phyloP scores from a whole-genome alignment of 805 yeast genomes.

The Nakazawaea ambrosiae region DNA sequence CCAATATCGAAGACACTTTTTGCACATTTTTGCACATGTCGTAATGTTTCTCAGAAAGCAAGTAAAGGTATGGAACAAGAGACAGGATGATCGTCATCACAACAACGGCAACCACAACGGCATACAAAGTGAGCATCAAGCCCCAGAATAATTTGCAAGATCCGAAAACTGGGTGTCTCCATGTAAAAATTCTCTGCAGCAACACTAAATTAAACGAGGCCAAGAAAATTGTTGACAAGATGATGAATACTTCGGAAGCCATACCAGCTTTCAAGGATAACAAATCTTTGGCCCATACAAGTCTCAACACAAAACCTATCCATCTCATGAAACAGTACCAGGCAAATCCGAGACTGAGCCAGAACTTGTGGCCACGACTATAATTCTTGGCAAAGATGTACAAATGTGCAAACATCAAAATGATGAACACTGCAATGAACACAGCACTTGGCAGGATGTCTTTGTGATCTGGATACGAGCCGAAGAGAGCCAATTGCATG shows the following conservation, averaged over 20 bases:
- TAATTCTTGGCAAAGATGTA: slow-evolving; percentile 40
- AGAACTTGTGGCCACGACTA: slow-evolving; percentile 54
- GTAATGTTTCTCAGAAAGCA: slow-evolving; percentile 36
- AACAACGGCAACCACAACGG: slow-evolving; percentile 48
- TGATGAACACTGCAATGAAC: slow-evolving; percentile 44
- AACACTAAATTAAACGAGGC: slow-evolving; percentile 55
- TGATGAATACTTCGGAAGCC: slow-evolving; percentile 46
- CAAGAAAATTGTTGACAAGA: slow-evolving; percentile 51
- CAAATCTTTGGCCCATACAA: slow-evolving; percentile 51
- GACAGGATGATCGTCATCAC: slow-evolving; percentile 66
- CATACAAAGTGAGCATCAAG: slow-evolving; percentile 42
- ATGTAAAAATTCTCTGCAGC: slow-evolving; percentile 68
- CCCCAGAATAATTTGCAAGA: slow-evolving; percentile 42
- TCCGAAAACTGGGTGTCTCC: slow-evolving; percentile 73
- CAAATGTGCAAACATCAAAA: slow-evolving; percentile 41
- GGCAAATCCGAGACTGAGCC: slow-evolving; percentile 44
- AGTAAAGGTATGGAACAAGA: slow-evolving; percentile 51
- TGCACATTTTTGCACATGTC: slow-evolving; percentile 47
- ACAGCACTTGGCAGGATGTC: slow-evolving; percentile 59
- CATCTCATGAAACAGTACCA: slow-evolving; percentile 46
- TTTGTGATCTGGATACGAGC: slow-evolving; percentile 46
- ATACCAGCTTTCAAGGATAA: slow-evolving; percentile 42
- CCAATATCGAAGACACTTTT: slow-evolving; percentile 42
- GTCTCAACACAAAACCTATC: slow-evolving; percentile 53
- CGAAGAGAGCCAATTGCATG: slow-evolving; percentile 47